Evolutionary conservation across 2,329 filamentous ascomycete genomes (phyloP).

Genomic region (Colletotrichum sojae): DNA sequence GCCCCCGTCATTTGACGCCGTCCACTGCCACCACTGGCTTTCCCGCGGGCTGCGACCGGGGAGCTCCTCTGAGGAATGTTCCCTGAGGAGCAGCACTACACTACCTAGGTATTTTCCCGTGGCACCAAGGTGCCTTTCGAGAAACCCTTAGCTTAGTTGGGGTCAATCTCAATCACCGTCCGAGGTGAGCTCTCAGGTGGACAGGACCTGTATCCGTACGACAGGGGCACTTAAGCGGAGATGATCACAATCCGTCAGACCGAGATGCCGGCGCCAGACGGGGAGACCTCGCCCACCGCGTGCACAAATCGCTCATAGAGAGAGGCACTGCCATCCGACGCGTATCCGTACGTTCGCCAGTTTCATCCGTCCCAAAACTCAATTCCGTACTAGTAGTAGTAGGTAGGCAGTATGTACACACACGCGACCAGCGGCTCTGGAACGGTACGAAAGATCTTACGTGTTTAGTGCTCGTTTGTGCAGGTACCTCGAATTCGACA

Average conservation of each 20-base stretch:
- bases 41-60: constrained; percentile 20
- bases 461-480: no score
- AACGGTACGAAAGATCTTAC: constrained; percentile 1
- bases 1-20: constrained; percentile 16
- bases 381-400: not conserved
- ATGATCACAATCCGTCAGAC: constrained; percentile 39
- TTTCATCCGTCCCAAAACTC: constrained; percentile 17
- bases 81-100: constrained; percentile 4
- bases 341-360: not conserved
- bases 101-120: no score
- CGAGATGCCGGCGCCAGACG: constrained; percentile 23
- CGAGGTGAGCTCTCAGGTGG: constrained; percentile 26
- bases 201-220: not conserved
- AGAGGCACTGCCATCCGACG: constrained; percentile 8
- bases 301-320: not conserved
- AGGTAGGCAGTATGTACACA: no score
- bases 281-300: not conserved
- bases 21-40: constrained; percentile 16
- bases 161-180: constrained; percentile 29
- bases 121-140: no score
- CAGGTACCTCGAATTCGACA: not conserved
- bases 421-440: not conserved
- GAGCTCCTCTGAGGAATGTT: constrained; percentile 7
- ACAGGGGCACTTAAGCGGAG: constrained; percentile 19
- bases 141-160: constrained; percentile 33